Evolutionary conservation across 177 flowering plant species (phyloP), one percentile per base, ranked within the genome.

Genomic region (Vitis hybrid): DNA sequence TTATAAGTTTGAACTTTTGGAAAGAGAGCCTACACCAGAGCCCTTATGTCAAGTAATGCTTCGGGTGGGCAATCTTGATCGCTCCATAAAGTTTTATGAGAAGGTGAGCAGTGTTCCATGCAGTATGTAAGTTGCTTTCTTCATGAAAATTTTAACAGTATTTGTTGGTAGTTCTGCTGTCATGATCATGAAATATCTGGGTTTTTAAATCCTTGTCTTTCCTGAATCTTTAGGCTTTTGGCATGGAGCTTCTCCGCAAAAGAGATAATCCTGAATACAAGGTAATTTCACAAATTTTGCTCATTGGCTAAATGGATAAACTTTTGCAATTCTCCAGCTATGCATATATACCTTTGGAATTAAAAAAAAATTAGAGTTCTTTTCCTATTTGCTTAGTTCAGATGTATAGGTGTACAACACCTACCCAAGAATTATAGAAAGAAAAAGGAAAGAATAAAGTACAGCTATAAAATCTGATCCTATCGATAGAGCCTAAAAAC

Each of bases 1-100:
- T 61, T 83, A 83, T 48, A 79, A 18, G 58, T 83, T 83, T 72
- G 74, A 83, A 62, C 81, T 83, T 55, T 50, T 77, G 51, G 84
- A 81, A 56, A 77, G 76, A 52, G 78, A 62, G 4, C 70, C 78
- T 49, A 72, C 73, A 5, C 74, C 77, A 30, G 86, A 83, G 72
- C 86, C 86, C 54, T 60, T 83, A 2, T 77, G 80, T 60, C 82
- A 80, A 73, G 81, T 83, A 32, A 83, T 83, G 86, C 84, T 83
- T 60, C 75, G 83, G 54, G 86, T 81, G 14, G 83, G 84, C 51
- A 75, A 83, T 67, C 79, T 83, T 73, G 84, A 81, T 64, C 83
- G 84, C 2, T 34, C 86, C 26, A 77, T 83, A 23, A 60, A 72
- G 23, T 83, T 83, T 40, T 83, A 83, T 62, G 45, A 81, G 75